Base-by-base conservation (phyloP, 2,329 filamentous ascomycete genomes). In the Ophiostoma novo-ulmi region DNA sequence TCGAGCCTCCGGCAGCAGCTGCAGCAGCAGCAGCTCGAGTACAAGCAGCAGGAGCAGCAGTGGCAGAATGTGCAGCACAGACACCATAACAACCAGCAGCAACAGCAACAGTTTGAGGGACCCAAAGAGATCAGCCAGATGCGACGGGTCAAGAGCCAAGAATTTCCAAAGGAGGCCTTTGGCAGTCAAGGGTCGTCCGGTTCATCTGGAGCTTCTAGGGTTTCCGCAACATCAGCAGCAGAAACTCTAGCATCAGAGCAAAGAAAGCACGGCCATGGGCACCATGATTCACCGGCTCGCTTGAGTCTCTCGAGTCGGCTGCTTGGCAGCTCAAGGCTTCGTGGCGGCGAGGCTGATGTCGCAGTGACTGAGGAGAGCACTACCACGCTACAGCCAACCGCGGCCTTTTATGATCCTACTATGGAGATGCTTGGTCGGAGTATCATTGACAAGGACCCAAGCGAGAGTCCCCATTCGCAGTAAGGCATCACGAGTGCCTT, bases 261-360 rank as follows among this genome's bases (percentile, higher is more conserved):
- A 10, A 22, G 22, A 35, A 38, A n/a, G 63, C 35, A 65, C 63
- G 20, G 63, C 20, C 63, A 65, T n/a, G 36, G 35, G 35, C 13
- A 20, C 3, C 78, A 79, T 1, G 70, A 80, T 26, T 81, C 79
- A 5, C 80, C 81, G 63, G 83, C 85, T 11, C 79, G 80, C 69
- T 77, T 86, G 74, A 86, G 83, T 69, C 77, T 87, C 55, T 84
- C 83, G 5, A 83, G 80, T 72, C 80, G 84, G 74, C 75, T 87
- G 31, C 70, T 74, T 20, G 73, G 73, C 22, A 52, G 67, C 3
- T 70, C 74, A 17, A 52, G 68, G 0, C 61, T 70, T 10, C 70
- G 70, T 6, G 67, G 70, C 7, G 38, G 67, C n/a, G 67, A 69
- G 13, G 26, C 70, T 1, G 67, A 67, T 3, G 35, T 55, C 3